phyloP scores from a whole-genome alignment of 148 eudicot genomes.

The Vaccinium myrtillus region DNA sequence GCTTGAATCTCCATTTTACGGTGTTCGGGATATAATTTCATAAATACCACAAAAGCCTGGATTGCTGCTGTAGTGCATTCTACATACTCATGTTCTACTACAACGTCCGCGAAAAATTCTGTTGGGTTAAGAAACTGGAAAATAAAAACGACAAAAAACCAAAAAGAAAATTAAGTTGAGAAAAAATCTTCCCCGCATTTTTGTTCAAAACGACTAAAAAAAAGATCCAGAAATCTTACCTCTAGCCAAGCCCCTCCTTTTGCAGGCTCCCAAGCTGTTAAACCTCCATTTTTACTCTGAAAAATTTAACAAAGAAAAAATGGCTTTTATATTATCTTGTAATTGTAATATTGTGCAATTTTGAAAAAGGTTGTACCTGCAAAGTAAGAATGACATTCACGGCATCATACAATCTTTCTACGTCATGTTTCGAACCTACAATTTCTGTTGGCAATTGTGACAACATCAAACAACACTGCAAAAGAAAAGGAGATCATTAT shows the following conservation, averaged over 20 bases:
- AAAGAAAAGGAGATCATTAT: not conserved
- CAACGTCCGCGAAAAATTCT: slow-evolving; percentile 46
- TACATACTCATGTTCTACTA: slow-evolving; percentile 48
- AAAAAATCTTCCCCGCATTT: not conserved
- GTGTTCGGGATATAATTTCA: slow-evolving; percentile 26
- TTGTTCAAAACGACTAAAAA: not conserved
- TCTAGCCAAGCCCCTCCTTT: slow-evolving; percentile 43
- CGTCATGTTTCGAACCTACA: not conserved
- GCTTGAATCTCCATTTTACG: slow-evolving; percentile 19
- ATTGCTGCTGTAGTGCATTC: slow-evolving; percentile 48
- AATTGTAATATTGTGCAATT: not conserved
- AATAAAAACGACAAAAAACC: not conserved
- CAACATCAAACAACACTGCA: not conserved
- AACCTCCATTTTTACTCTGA: slow-evolving; percentile 54
- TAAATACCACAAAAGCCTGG: slow-evolving; percentile 17
- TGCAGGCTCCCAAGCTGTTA: slow-evolving; percentile 49
- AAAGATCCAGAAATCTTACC: slow-evolving; percentile 24
- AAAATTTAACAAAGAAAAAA: not conserved
- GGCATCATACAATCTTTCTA: not conserved
- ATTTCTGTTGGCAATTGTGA: not conserved
- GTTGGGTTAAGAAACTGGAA: slow-evolving; percentile 52
- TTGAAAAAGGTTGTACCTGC: not conserved
- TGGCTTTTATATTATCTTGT: not conserved
- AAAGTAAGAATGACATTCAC: not conserved
- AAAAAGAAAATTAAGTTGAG: not conserved